A percentile compares a stretch with the other conserved stretches of the same genome.
phyloP scores from a whole-genome alignment of 2,329 filamentous ascomycete species.

The Pseudogymnoascus destructans region DNA sequence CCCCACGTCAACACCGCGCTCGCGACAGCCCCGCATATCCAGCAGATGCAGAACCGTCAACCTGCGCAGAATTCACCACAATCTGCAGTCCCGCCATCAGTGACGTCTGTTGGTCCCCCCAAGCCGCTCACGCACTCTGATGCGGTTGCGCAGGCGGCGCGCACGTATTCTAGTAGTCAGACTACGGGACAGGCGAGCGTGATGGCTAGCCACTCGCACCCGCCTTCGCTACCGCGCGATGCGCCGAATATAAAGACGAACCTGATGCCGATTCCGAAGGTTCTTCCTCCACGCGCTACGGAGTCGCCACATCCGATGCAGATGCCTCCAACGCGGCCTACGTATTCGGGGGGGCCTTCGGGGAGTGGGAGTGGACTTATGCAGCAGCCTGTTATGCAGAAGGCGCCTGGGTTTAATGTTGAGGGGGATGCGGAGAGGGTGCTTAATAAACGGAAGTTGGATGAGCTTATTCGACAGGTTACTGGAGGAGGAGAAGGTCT shows the following conservation, averaged over 20 bases:
- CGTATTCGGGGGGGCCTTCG: constrained; percentile 61
- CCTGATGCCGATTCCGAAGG: constrained; percentile 43
- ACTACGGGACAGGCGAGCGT: constrained; percentile 19
- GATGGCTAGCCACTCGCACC: constrained; percentile 20
- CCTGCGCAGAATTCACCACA: constrained; percentile 23
- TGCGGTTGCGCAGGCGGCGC: constrained; percentile 23
- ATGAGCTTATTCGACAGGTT: constrained; percentile 88
- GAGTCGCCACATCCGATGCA: constrained; percentile 60
- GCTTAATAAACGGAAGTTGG: constrained; percentile 93
- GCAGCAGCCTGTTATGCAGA: constrained; percentile 72
- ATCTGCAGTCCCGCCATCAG: constrained; percentile 22
- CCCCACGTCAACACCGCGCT: constrained; percentile 23
- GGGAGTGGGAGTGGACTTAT: constrained; percentile 70
- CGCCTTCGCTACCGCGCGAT: constrained; percentile 18
- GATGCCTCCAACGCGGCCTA: constrained; percentile 65
- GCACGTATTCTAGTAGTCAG: constrained; percentile 25
- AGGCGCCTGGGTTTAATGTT: constrained; percentile 70
- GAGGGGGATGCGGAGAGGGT: constrained; percentile 88
- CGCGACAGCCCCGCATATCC: constrained; percentile 18
- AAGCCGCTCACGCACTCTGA: constrained; percentile 22
- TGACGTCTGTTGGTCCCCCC: constrained; percentile 14
- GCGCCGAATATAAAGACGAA: constrained; percentile 20
- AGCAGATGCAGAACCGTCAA: constrained; percentile 13
- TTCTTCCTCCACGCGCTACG: constrained; percentile 53
- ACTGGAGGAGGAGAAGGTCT: constrained; percentile 64